Percentiles rank a stretch among this genome's conserved stretches.
Conservation (phyloP, 805 yeast genomes). For the Ogataea pini region DNA sequence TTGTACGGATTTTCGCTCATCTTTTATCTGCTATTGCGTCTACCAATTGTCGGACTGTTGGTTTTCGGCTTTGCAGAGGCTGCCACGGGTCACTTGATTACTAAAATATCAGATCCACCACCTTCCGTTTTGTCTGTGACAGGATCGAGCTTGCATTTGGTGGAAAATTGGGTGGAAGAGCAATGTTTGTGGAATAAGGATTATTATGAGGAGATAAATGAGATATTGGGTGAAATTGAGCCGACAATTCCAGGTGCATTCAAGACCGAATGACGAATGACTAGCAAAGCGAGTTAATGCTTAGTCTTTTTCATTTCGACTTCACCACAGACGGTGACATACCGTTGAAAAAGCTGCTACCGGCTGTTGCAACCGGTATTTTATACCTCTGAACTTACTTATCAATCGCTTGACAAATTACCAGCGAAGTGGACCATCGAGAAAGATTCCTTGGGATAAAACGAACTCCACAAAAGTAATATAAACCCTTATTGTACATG, state of each 20-base stretch:
- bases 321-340: too few species aligned
- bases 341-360: too few species aligned
- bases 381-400: too few species aligned
- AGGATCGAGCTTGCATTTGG: constrained; percentile 1
- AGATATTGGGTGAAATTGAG: constrained; percentile 14
- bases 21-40: constrained; percentile 43
- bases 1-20: constrained; percentile 56
- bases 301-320: too few species aligned
- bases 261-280: background rate
- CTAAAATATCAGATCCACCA: constrained; percentile 52
- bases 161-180: constrained; percentile 17
- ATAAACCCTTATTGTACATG: too few species aligned
- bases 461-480: too few species aligned
- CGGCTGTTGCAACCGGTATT: too few species aligned
- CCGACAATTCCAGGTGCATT: constrained; percentile 20
- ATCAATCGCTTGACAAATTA: too few species aligned
- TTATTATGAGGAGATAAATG: constrained; percentile 19
- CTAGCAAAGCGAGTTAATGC: background rate
- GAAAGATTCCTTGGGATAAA: too few species aligned
- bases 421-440: too few species aligned
- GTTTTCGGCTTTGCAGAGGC: constrained; percentile 55
- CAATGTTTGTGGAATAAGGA: constrained; percentile 22
- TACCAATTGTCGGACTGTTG: constrained; percentile 49
- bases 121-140: constrained; percentile 25
- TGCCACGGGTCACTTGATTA: constrained; percentile 52